Evolutionary conservation across 225 moss, liverwort and hornwort genomes (phyloP), one percentile per base, ranked within the genome.

Genomic region (Lunularia cruciata): DNA sequence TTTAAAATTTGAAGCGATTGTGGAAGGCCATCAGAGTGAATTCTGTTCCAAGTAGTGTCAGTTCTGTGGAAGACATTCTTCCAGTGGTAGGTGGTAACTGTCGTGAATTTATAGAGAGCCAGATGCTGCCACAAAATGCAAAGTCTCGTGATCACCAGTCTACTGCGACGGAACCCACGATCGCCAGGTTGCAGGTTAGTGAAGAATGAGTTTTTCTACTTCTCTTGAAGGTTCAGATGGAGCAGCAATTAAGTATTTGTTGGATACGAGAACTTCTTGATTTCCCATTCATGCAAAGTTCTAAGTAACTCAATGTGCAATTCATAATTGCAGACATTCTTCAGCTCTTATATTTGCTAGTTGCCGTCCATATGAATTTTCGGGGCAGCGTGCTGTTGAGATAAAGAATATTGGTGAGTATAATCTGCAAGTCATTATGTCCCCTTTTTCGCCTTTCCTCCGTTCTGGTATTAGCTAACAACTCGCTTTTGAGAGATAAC

Each of bases 351-450:
- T 88, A 8, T 99, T 93, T 60, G 84, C 98, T 23, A 93, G 84
- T 31, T 70, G 85, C 47, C 82, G 87, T 69, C 91, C 91, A 49
- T 73, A 78, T 31, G 84, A 73, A 31, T 68, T 99, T 27, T 91
- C 93, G 0, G 89, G 70, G 45, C 79, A 77, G 7, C 91, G 84
- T 64, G 79, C 75, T 51, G 84, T 82, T 49, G 77, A 88, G 64
- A 84, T 93, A 72, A 79, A 83, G 45, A 99, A 99, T 77, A 86
- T 93, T 64, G 96, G 96, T 98, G 75, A 76, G 85, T 70, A 47
- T 26, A 56, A 51, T 26, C 62, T 6, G 56, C 43, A 30, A 40
- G n/a, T n/a, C n/a, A n/a, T n/a, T n/a, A n/a, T n/a, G n/a, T n/a
- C n/a, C n/a, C n/a, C n/a, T n/a, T n/a, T n/a, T n/a, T n/a, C n/a